These are phyloP conservation scores for Leishmania braziliensis DNA, from an alignment of 208 protist species.

Conservation along the genomic window DNA sequence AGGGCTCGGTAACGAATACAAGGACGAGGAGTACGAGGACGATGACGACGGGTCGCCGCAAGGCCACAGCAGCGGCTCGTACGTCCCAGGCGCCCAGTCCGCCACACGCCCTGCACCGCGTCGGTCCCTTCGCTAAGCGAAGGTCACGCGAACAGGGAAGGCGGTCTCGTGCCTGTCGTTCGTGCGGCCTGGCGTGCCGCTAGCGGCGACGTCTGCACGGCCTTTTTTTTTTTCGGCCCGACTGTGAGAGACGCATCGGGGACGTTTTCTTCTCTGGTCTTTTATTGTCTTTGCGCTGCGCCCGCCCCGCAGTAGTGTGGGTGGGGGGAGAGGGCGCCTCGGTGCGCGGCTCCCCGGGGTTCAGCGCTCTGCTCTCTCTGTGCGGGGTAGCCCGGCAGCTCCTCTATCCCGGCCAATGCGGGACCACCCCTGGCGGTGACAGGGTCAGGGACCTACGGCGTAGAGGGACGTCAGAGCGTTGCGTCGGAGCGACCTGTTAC, in stretches of 20 bases:
- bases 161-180: neutral
- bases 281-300: neutral
- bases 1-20: conserved; percentile 7
- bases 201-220: neutral
- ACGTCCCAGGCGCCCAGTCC: neutral
- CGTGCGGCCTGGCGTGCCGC: neutral
- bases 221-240: neutral
- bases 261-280: neutral
- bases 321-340: neutral
- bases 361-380: neutral
- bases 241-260: neutral
- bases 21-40: conserved; percentile 18
- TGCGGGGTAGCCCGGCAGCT: neutral
- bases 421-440: neutral
- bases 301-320: too few relatives aligned
- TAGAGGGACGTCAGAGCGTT: neutral
- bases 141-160: neutral
- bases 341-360: too few relatives aligned
- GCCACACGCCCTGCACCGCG: neutral
- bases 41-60: conserved; percentile 29
- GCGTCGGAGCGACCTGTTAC: neutral
- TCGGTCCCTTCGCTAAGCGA: neutral
- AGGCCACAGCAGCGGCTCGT: neutral
- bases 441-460: neutral
- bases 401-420: neutral